A percentile compares a stretch with the other conserved stretches of the same genome.
Conservation (phyloP, 495 filamentous ascomycete species). For the Trichoderma erinaceum region DNA sequence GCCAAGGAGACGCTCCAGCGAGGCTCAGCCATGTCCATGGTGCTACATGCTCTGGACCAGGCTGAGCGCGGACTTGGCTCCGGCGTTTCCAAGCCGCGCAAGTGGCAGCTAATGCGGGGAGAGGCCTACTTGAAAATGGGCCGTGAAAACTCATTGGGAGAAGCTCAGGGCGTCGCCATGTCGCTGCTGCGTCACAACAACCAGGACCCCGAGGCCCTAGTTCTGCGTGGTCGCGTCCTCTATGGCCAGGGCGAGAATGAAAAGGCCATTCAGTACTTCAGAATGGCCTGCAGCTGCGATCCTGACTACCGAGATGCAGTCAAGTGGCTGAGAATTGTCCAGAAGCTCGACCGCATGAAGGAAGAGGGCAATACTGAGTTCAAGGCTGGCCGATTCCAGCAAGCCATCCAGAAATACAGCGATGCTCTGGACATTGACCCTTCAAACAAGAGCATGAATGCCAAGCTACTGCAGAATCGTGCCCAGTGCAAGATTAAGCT, state of each 20-base stretch:
- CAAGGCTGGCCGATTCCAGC: constrained; percentile 72
- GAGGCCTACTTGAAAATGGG: constrained; percentile 95
- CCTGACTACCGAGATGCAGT: constrained; percentile 83
- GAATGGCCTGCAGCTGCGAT: constrained; percentile 82
- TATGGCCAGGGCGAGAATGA: constrained; percentile 92
- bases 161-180: constrained; percentile 90
- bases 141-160: constrained; percentile 77
- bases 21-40: constrained; percentile 80
- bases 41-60: constrained; percentile 81
- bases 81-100: constrained; percentile 71
- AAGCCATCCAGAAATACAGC: constrained; percentile 76
- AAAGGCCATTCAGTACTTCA: constrained; percentile 88
- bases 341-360: constrained; percentile 90
- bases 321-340: constrained; percentile 75
- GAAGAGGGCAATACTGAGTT: constrained; percentile 86
- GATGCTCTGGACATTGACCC: constrained; percentile 85
- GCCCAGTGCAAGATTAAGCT: constrained; percentile 71
- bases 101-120: constrained; percentile 87
- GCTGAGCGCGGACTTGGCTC: constrained; percentile 71
- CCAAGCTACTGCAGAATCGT: constrained; percentile 89
- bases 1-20: constrained; percentile 69
- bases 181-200: constrained; percentile 73
- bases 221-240: constrained; percentile 78
- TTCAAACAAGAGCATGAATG: constrained; percentile 83
- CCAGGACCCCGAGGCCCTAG: constrained; percentile 87